phyloP scores from a whole-genome alignment of 2,329 filamentous ascomycete species.

The Diaporthe helianthi region DNA sequence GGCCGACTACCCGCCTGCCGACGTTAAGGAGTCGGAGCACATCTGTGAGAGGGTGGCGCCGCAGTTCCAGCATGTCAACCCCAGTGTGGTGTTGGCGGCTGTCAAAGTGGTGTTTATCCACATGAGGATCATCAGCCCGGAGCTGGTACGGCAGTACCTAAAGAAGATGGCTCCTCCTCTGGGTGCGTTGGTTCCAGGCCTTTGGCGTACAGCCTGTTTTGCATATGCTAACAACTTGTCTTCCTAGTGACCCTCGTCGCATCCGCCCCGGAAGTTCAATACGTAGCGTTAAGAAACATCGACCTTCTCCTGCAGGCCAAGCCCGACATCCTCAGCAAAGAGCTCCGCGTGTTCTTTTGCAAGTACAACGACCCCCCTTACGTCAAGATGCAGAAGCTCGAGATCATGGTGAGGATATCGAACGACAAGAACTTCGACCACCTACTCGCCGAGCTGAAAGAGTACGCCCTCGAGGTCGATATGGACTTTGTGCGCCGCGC shows the following conservation, averaged over 20 bases:
- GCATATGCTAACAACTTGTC: slow-evolving; percentile 20
- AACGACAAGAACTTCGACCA: slow-evolving; percentile 98
- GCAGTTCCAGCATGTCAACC: slow-evolving; percentile 98
- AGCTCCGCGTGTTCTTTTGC: slow-evolving; percentile 98
- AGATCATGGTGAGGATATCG: slow-evolving; percentile 99
- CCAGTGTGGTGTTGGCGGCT: slow-evolving; percentile 94
- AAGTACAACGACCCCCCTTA: slow-evolving; percentile 99
- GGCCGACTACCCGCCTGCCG: slow-evolving; percentile 84
- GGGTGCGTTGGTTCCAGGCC: slow-evolving; percentile 60
- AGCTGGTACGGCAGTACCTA: slow-evolving; percentile 83
- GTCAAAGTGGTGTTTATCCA: slow-evolving; percentile 98
- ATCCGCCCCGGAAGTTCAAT: slow-evolving; percentile 95
- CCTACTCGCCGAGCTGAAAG: slow-evolving; percentile 90
- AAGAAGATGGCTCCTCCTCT: slow-evolving; percentile 99
- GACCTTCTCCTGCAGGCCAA: slow-evolving; percentile 95
- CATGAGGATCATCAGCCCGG: slow-evolving; percentile 83
- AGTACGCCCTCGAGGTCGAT: slow-evolving; percentile 97
- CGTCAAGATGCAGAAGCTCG: slow-evolving; percentile 95
- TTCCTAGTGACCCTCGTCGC: slow-evolving; percentile 86
- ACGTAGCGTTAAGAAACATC: slow-evolving; percentile 95
- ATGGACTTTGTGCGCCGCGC: slow-evolving; percentile 98
- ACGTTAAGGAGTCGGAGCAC: slow-evolving; percentile 95
- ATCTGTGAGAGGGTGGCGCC: slow-evolving; percentile 96
- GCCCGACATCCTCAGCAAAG: slow-evolving; percentile 95
- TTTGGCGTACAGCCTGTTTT: background rate